Evolutionary conservation across 768 basidiomycete genomes (phyloP), one percentile per base, ranked within the genome.

Genomic region (Leccinum rimulosum): DNA sequence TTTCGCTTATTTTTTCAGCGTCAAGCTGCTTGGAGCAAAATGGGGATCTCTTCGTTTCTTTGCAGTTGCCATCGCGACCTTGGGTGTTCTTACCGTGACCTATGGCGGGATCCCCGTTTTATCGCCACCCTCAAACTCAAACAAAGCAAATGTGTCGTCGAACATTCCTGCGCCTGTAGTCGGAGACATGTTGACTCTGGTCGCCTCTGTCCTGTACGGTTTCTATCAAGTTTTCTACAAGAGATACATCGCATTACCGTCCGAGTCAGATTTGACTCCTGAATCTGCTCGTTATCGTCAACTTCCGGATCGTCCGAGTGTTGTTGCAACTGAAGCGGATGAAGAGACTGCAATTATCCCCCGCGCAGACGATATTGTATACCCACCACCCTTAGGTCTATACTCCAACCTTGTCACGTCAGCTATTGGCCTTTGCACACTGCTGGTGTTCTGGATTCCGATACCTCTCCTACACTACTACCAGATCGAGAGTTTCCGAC

Each of bases 161-260:
- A 52, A 36, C 0, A 5, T 79, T 77, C 28, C 80, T 0, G 78
- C 84, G 2, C 86, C 90, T 11, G 74, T 93, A 22, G 48, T 88
- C 27, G 92, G 92, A n/a, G 85, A 92, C 66, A 64, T 88, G 25
- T 69, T 94, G 55, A 90, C 89, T 1, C 81, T 94, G 31, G 60
- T 82, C 15, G 90, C 89, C 6, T 88, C 91, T 4, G 65, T 93
- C 58, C 74, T 79, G 14, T 93, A 89, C 69, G 89, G 85, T 14
- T 73, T 90, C 6, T 93, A 93, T 64, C 91, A 93, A 77, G 91
- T 93, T 49, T 69, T 91, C 45, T 94, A 94, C 82, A 94, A 92
- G 77, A 83, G 80, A 70, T 85, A 90, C 65, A 84, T 83, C 11
- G 86, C 89, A 6, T 75, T 91, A 15, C 84, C 88, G 4, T 82